phyloP scores from a whole-genome alignment of 371 early-diverging fungal genomes.

The Sporodiniella umbellata region DNA sequence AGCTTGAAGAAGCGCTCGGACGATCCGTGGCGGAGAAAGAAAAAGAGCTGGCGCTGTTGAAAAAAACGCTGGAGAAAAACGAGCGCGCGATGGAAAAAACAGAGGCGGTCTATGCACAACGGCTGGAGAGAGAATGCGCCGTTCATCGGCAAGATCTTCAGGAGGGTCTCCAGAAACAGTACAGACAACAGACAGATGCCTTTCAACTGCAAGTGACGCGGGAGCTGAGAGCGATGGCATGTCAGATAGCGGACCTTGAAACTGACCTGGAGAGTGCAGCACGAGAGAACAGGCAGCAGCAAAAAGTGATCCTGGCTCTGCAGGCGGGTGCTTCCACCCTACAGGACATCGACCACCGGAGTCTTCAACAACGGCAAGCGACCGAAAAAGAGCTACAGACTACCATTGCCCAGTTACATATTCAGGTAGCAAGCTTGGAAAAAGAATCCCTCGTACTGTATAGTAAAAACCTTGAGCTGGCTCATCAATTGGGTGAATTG shows the following conservation, averaged over 20 bases:
- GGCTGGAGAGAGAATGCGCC: constrained; percentile 2
- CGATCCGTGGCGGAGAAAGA: constrained; percentile 16
- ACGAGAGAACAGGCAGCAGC: constrained; percentile 5
- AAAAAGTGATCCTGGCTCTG: not conserved
- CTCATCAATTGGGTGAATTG: constrained; percentile 20
- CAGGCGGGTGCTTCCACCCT: not conserved
- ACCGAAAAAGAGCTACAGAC: constrained; percentile 1
- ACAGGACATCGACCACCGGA: not conserved
- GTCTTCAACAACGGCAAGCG: not conserved
- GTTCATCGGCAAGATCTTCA: constrained; percentile 6
- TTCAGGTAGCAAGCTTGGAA: constrained; percentile 5
- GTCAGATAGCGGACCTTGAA: constrained; percentile 19
- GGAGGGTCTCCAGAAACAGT: not conserved
- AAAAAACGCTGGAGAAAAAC: constrained; percentile 2
- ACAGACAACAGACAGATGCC: not conserved
- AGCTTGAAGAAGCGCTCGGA: constrained; percentile 13
- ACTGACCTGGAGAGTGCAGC: constrained; percentile 12
- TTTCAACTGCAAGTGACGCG: constrained; percentile 14
- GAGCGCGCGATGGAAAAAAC: constrained; percentile 1
- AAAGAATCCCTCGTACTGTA: constrained; percentile 18
- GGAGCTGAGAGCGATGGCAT: constrained; percentile 17
- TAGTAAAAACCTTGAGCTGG: constrained; percentile 19
- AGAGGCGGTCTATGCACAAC: not conserved
- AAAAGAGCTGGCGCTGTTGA: constrained; percentile 8
- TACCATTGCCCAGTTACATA: not conserved